These are phyloP conservation scores for Symbiodinium natans DNA, from an alignment of 73 alveolate species.

Conservation along the genomic window DNA sequence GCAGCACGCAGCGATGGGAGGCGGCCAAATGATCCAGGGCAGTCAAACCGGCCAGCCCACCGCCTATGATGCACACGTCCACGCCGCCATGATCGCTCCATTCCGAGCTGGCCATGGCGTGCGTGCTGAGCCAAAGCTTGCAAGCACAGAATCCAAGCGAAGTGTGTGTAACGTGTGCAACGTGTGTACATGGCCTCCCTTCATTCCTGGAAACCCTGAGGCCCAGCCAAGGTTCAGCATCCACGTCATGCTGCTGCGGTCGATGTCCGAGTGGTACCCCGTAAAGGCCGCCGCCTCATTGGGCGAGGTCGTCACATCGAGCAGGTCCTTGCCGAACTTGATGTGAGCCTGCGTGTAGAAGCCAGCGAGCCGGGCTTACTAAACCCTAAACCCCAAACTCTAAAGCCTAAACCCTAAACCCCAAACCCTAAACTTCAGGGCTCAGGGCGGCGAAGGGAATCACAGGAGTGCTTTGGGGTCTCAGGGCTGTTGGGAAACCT, in stretches of 20 bases:
- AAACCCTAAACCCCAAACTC: too few relatives aligned
- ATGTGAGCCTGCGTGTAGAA: slow-evolving; percentile 14
- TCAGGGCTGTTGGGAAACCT: too few relatives aligned
- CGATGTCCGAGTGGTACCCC: slow-evolving; percentile 69
- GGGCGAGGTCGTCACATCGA: slow-evolving; percentile 74
- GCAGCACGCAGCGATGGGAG: slow-evolving; percentile 29
- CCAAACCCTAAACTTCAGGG: too few relatives aligned
- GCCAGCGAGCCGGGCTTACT: too few relatives aligned
- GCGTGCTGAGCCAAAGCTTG: too few relatives aligned
- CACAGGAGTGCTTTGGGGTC: too few relatives aligned
- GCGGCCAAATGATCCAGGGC: slow-evolving; percentile 39
- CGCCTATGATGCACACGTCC: slow-evolving; percentile 81
- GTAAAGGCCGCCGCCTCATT: slow-evolving; percentile 71
- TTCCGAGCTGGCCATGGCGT: neutral
- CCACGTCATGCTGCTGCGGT: slow-evolving; percentile 73
- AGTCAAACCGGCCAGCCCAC: slow-evolving; percentile 70
- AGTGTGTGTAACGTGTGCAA: too few relatives aligned
- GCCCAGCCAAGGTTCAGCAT: slow-evolving; percentile 22
- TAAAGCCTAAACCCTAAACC: too few relatives aligned
- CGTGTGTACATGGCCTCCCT: too few relatives aligned
- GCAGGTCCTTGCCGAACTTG: slow-evolving; percentile 60
- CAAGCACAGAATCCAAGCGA: too few relatives aligned
- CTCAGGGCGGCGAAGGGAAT: too few relatives aligned
- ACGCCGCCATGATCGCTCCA: neutral
- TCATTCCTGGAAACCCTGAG: too few relatives aligned